Conservation (phyloP, 2,329 filamentous ascomycete genomes). For the Penicillium sp. region DNA sequence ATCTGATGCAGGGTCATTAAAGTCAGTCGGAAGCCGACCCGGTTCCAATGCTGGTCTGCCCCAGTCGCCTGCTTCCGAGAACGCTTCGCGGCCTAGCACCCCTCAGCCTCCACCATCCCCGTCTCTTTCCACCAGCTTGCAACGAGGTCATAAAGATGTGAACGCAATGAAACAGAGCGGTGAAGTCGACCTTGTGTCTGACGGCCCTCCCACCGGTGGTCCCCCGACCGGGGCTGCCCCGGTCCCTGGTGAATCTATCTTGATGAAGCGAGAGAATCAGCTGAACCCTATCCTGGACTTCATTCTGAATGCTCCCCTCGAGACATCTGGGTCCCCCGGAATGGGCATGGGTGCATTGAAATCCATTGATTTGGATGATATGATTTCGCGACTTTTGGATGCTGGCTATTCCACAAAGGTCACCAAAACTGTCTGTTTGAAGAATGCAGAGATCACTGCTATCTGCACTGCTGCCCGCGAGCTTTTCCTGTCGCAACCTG, state of each 20-base stretch:
- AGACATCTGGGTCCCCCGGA: constrained; percentile 49
- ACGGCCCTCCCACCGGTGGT: constrained; percentile 72
- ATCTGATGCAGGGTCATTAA: constrained; percentile 70
- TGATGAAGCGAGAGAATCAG: constrained; percentile 73
- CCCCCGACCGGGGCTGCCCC: constrained; percentile 55
- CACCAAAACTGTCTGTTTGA: constrained; percentile 93
- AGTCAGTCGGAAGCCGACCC: constrained; percentile 59
- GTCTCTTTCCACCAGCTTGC: constrained; percentile 70
- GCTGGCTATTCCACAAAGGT: constrained; percentile 95
- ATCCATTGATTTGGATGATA: constrained; percentile 90
- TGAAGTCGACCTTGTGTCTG: constrained; percentile 92
- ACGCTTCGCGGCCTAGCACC: constrained; percentile 48
- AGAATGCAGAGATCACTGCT: constrained; percentile 94
- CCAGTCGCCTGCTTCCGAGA: constrained; percentile 41
- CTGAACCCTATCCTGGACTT: constrained; percentile 63
- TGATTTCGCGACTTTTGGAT: constrained; percentile 90
- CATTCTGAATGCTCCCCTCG: constrained; percentile 40
- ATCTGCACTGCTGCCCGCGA: constrained; percentile 89
- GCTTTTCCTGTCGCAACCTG: constrained; percentile 84
- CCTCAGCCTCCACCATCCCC: constrained; percentile 75
- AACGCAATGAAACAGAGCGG: constrained; percentile 76
- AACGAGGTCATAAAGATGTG: constrained; percentile 71
- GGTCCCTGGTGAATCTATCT: constrained; percentile 80
- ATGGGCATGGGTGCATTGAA: constrained; percentile 90
- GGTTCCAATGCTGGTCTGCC: constrained; percentile 30